Conservation (phyloP, 805 yeast species). For the Limtongozyma cylindracea region DNA sequence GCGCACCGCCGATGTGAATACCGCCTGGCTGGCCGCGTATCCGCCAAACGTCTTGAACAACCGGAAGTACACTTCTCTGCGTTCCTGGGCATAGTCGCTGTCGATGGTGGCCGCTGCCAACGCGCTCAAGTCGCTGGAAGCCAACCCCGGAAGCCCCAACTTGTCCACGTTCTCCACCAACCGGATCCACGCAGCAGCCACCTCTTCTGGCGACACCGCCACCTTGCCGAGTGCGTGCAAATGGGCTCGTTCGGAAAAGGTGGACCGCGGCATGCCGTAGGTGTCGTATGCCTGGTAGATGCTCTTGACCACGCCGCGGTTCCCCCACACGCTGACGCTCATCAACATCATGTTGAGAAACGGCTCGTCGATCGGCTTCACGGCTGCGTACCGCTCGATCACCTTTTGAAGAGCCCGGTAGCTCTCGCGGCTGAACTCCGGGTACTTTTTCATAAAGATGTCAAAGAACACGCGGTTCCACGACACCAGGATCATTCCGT, state of each 20-base stretch:
- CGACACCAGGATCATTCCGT: too few species aligned
- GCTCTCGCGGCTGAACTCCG: conserved; percentile 24
- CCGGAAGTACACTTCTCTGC: conserved; percentile 8
- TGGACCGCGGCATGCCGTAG: conserved; percentile 32
- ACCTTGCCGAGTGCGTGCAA: conserved; percentile 52
- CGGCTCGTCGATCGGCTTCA: conserved; percentile 49
- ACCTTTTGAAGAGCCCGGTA: conserved; percentile 28
- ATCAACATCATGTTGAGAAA: conserved; percentile 46
- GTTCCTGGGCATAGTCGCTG: conserved; percentile 13
- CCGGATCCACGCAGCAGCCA: conserved; percentile 29
- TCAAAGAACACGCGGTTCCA: conserved; percentile 39
- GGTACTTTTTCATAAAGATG: conserved; percentile 36
- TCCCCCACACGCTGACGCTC: conserved; percentile 44
- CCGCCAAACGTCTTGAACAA: conserved; percentile 2
- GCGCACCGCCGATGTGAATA: too few species aligned
- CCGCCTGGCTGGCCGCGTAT: too few species aligned
- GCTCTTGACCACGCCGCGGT: conserved; percentile 35
- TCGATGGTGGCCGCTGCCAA: conserved; percentile 50
- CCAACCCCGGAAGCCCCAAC: conserved; percentile 34
- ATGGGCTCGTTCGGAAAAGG: conserved; percentile 46
- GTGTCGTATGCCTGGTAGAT: conserved; percentile 31
- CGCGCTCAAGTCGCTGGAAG: conserved; percentile 72
- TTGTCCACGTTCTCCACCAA: conserved; percentile 19
- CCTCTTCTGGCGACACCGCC: conserved; percentile 20
- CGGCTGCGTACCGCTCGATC: conserved; percentile 25